Percentiles rank a stretch among this genome's conserved stretches.
Conservation (phyloP, 139 green algal genomes). For the Closterium sp. region DNA sequence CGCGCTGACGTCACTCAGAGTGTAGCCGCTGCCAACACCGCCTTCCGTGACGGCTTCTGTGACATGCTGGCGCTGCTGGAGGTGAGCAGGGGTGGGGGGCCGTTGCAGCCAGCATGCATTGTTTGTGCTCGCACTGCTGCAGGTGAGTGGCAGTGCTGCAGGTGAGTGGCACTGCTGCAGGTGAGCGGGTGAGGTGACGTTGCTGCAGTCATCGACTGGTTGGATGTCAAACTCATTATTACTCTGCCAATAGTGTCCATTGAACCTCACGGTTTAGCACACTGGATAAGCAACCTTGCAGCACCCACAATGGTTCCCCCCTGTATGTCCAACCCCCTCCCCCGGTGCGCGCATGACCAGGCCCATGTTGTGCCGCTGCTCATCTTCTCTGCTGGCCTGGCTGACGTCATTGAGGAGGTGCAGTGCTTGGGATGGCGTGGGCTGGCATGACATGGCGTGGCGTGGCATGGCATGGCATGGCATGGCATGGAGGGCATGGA, state of each 20-base stretch:
- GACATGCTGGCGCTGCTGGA: constrained; percentile 27
- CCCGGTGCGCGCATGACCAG: too few relatives aligned
- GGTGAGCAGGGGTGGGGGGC: not conserved
- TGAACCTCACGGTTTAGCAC: not conserved
- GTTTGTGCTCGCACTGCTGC: not conserved
- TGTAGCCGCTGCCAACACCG: constrained; percentile 38
- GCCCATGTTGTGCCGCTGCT: constrained; percentile 29
- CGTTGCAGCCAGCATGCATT: too few relatives aligned
- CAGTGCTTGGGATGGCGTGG: too few relatives aligned
- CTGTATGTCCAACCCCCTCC: not conserved
- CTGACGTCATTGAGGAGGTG: constrained; percentile 48
- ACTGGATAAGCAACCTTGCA: not conserved
- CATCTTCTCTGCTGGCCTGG: constrained; percentile 48
- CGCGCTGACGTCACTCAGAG: constrained; percentile 10
- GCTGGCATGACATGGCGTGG: too few relatives aligned
- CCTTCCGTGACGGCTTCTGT: constrained; percentile 20
- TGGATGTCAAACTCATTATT: too few relatives aligned
- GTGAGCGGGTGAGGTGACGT: not conserved
- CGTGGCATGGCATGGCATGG: too few relatives aligned
- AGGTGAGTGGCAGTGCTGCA: not conserved
- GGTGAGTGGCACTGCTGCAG: too few relatives aligned
- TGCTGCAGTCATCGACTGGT: not conserved
- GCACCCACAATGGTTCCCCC: not conserved
- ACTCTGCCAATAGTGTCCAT: not conserved
- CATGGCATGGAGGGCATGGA: too few relatives aligned